These are phyloP conservation scores for Calycina marina DNA, from an alignment of 2,329 filamentous ascomycete species.

Conservation along the genomic window DNA sequence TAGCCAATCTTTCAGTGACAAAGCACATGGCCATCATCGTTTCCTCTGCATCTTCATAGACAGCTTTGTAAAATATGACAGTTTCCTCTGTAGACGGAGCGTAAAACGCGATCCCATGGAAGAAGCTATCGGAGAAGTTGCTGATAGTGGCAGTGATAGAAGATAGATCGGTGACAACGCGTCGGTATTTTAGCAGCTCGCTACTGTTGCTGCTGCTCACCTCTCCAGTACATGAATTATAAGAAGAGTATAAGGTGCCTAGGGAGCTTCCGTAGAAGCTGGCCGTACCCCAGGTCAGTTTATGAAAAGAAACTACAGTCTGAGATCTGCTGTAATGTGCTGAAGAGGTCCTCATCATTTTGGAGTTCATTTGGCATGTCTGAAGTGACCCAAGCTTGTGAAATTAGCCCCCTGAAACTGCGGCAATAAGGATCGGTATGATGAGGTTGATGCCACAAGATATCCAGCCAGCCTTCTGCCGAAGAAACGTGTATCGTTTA, in stretches of 20 bases:
- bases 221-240: neutral
- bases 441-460: conserved; percentile 43
- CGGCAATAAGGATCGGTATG: conserved; percentile 41
- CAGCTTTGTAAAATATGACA: conserved; percentile 9
- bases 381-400: conserved; percentile 9
- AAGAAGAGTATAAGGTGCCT: neutral
- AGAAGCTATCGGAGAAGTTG: conserved; percentile 3
- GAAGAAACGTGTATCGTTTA: conserved; percentile 43
- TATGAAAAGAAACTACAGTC: too few species aligned
- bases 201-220: conserved; percentile 3
- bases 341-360: neutral
- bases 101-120: conserved; percentile 10
- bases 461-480: conserved; percentile 36
- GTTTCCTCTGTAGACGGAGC: conserved; percentile 10
- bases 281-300: too few species aligned
- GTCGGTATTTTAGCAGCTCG: conserved; percentile 3
- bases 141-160: conserved; percentile 10
- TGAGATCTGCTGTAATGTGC: neutral
- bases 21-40: conserved; percentile 9
- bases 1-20: conserved; percentile 15
- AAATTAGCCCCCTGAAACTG: conserved; percentile 35
- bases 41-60: neutral
- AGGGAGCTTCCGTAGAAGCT: neutral
- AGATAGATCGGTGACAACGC: conserved; percentile 7
- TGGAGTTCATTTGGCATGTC: conserved; percentile 9